Percentiles rank a stretch among this genome's conserved stretches.
Evolutionary conservation across 1,284 basidiomycete genomes (phyloP).

Genomic region (Ceratobasidium sp.): DNA sequence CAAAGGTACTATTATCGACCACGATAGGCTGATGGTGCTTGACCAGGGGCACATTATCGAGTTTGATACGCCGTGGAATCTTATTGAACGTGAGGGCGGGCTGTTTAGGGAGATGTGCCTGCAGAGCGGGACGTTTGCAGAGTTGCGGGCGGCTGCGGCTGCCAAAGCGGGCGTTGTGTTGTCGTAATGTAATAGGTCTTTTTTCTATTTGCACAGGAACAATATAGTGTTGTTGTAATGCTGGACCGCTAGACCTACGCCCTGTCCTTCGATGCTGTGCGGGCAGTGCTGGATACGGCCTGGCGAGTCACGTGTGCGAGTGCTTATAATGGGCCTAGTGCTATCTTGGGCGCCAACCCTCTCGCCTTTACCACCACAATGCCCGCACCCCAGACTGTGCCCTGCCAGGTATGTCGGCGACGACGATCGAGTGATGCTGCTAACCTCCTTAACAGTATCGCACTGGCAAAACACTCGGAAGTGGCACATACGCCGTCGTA

Average conservation of each 20-base stretch:
- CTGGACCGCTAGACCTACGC: not conserved
- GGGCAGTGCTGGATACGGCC: slow-evolving; percentile 9
- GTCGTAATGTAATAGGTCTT: not conserved
- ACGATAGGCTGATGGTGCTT: slow-evolving; percentile 84
- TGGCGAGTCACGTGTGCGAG: slow-evolving; percentile 27
- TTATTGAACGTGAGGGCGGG: slow-evolving; percentile 58
- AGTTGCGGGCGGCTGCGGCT: slow-evolving; percentile 52
- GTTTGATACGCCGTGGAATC: slow-evolving; percentile 61
- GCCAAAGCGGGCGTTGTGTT: slow-evolving; percentile 42
- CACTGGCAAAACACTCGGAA: slow-evolving; percentile 92
- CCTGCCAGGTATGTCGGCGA: slow-evolving; percentile 46
- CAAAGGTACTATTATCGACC: slow-evolving; percentile 42
- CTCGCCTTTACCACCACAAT: slow-evolving; percentile 21
- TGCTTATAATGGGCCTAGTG: slow-evolving; percentile 26
- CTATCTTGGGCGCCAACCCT: slow-evolving; percentile 40
- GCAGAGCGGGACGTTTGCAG: slow-evolving; percentile 61
- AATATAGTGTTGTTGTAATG: slow-evolving; percentile 11
- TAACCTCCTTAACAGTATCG: slow-evolving; percentile 73
- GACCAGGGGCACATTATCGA: slow-evolving; percentile 73
- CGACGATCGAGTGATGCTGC: not conserved
- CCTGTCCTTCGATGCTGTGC: slow-evolving; percentile 17
- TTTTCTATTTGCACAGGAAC: slow-evolving; percentile 21
- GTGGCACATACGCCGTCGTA: slow-evolving; percentile 91
- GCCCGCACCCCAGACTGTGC: slow-evolving; percentile 45
- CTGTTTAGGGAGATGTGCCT: slow-evolving; percentile 62